A percentile compares a stretch with the other conserved stretches of the same genome.
These are phyloP conservation scores for Luffa acutangula DNA, from an alignment of 306 rosid genomes.

Conservation along the genomic window DNA sequence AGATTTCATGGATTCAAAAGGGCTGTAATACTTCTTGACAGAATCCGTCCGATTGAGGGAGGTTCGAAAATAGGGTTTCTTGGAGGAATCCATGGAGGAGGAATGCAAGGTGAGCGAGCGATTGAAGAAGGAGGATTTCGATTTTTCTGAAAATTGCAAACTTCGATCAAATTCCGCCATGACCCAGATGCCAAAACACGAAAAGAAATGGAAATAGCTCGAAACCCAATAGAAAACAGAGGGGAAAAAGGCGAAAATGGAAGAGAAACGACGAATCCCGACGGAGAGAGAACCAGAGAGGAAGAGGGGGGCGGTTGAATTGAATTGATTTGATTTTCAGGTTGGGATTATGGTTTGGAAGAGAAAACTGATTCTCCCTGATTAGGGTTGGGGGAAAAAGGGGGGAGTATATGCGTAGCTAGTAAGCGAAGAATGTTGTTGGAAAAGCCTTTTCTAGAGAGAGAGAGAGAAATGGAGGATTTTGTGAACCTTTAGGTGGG, in stretches of 20 bases:
- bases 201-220: neutral
- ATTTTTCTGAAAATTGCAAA: constrained; percentile 25
- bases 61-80: constrained; percentile 26
- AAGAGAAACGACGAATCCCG: neutral
- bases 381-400: neutral
- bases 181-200: neutral
- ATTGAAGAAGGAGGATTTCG: constrained; percentile 52
- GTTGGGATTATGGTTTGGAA: too few relatives aligned
- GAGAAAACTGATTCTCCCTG: neutral
- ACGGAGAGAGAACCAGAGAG: neutral
- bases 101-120: constrained; percentile 49
- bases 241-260: neutral
- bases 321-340: too few relatives aligned
- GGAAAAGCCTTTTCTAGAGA: neutral
- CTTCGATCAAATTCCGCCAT: constrained; percentile 39
- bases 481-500: neutral
- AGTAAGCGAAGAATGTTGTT: constrained; percentile 20
- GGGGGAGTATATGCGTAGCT: constrained; percentile 4
- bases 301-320: neutral
- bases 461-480: neutral
- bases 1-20: constrained; percentile 51
- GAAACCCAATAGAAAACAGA: neutral
- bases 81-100: constrained; percentile 20
- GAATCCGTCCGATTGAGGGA: constrained; percentile 49
- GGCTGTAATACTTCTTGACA: constrained; percentile 31